Conservation (phyloP, 2,329 filamentous ascomycete genomes). For the Epichloe baconii region DNA sequence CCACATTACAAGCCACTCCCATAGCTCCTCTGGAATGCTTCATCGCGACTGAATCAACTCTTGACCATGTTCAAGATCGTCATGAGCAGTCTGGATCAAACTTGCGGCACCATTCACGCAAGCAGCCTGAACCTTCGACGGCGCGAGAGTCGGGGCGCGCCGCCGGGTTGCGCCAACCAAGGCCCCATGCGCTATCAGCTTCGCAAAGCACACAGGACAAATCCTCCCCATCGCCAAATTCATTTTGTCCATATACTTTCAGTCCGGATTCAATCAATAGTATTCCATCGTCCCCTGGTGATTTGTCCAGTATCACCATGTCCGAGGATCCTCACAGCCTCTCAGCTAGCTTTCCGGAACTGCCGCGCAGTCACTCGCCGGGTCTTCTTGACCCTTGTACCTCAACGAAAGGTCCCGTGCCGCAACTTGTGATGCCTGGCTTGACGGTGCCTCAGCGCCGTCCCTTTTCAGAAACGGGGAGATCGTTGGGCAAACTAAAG, state of each 20-base stretch:
- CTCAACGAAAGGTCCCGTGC: slow-evolving; percentile 22
- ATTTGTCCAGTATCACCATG: slow-evolving; percentile 34
- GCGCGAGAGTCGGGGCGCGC: neutral
- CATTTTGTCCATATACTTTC: slow-evolving; percentile 14
- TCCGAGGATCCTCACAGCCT: slow-evolving; percentile 18
- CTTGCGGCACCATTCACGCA: slow-evolving; percentile 10
- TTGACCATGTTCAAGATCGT: slow-evolving; percentile 13
- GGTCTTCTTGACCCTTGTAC: slow-evolving; percentile 9
- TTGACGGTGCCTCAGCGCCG: slow-evolving; percentile 79
- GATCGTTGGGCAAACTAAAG: slow-evolving; percentile 73
- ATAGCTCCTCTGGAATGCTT: slow-evolving; percentile 20
- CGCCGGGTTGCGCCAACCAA: neutral
- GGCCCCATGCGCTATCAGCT: neutral
- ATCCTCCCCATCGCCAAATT: slow-evolving; percentile 15
- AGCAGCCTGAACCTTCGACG: slow-evolving; percentile 8
- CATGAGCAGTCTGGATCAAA: neutral
- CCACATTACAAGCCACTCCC: slow-evolving; percentile 4
- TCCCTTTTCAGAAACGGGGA: slow-evolving; percentile 81
- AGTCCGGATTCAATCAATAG: slow-evolving; percentile 26
- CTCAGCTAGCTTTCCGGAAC: slow-evolving; percentile 10
- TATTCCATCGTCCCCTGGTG: slow-evolving; percentile 36
- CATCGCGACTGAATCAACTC: slow-evolving; percentile 21
- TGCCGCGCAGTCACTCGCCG: slow-evolving; percentile 9
- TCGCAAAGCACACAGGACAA: slow-evolving; percentile 8
- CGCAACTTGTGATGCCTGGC: slow-evolving; percentile 96